phyloP scores from a whole-genome alignment of 176 grass and related monocot species.

The Otatea glauca region DNA sequence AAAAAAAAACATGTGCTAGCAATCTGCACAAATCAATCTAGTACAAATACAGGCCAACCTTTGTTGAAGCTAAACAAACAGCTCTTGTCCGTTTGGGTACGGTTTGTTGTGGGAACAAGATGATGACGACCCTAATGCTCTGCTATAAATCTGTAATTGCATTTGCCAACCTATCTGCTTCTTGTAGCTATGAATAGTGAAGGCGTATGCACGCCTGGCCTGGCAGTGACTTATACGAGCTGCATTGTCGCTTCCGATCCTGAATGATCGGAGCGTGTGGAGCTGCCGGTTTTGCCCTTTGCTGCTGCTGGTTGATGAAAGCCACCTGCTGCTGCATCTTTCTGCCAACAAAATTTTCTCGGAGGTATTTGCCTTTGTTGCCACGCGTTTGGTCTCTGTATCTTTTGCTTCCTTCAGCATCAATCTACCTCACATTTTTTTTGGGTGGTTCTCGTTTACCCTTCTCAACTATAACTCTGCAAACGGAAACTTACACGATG shows the following conservation, averaged over 20 bases:
- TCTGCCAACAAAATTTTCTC: slow-evolving; percentile 6
- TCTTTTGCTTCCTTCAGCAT: slow-evolving; percentile 46
- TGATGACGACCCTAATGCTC: not conserved
- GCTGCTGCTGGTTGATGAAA: slow-evolving; percentile 20
- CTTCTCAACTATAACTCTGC: not conserved
- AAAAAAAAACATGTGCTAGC: no score
- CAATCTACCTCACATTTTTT: slow-evolving; percentile 1
- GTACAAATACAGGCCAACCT: not conserved
- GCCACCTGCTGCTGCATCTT: slow-evolving; percentile 25
- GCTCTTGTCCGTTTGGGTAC: slow-evolving; percentile 4
- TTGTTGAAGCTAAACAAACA: not conserved
- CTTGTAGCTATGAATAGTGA: not conserved
- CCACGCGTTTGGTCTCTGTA: slow-evolving; percentile 14
- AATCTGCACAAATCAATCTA: not conserved
- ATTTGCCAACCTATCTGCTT: not conserved
- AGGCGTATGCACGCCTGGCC: not conserved
- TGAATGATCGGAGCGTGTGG: slow-evolving; percentile 23
- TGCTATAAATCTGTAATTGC: not conserved
- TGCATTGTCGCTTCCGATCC: slow-evolving; percentile 33
- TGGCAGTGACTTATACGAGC: slow-evolving; percentile 25
- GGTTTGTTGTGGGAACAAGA: not conserved
- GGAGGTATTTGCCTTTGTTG: not conserved
- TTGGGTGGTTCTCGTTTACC: not conserved
- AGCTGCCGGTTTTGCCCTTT: not conserved
- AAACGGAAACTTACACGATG: not conserved